Conservation (phyloP, 2,329 filamentous ascomycete genomes). For the Microthyrium microscopicum region DNA sequence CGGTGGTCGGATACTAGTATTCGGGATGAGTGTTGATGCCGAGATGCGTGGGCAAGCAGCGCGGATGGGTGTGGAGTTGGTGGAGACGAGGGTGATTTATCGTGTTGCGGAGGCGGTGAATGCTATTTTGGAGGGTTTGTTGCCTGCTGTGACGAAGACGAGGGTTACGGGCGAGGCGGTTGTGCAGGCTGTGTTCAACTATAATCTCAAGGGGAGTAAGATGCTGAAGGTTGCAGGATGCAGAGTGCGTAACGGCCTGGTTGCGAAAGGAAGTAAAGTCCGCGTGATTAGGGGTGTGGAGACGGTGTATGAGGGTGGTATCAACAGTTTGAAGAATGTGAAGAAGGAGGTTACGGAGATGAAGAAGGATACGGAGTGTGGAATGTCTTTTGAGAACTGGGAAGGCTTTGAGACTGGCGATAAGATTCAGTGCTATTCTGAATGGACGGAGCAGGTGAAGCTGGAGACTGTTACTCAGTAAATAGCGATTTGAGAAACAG, state of each 20-base stretch:
- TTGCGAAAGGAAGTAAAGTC: conserved; percentile 48
- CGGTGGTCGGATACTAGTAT: conserved; percentile 62
- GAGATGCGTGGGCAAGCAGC: conserved; percentile 61
- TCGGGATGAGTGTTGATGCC: conserved; percentile 58
- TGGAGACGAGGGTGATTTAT: conserved; percentile 81
- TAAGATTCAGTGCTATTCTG: conserved; percentile 74
- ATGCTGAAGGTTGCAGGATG: conserved; percentile 72
- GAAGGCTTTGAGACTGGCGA: conserved; percentile 66
- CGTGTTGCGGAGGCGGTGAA: conserved; percentile 58
- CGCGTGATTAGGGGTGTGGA: conserved; percentile 56
- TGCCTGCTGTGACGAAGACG: conserved; percentile 49
- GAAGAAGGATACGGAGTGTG: conserved; percentile 86
- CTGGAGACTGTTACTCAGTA: no score
- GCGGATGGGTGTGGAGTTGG: conserved; percentile 52
- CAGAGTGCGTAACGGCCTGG: conserved; percentile 64
- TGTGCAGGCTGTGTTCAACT: conserved; percentile 65
- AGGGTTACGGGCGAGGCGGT: conserved; percentile 79
- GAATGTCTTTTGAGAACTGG: conserved; percentile 70
- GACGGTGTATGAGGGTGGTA: conserved; percentile 67
- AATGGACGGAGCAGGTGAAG: conserved; percentile 52
- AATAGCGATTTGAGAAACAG: no score
- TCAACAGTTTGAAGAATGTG: conserved; percentile 70
- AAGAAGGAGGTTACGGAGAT: conserved; percentile 87
- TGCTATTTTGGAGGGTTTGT: conserved; percentile 47
- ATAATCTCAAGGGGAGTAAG: conserved; percentile 56